A percentile compares a stretch with the other conserved stretches of the same genome.
phyloP scores from a whole-genome alignment of 2,329 filamentous ascomycete species.

The Cercospora sesami region DNA sequence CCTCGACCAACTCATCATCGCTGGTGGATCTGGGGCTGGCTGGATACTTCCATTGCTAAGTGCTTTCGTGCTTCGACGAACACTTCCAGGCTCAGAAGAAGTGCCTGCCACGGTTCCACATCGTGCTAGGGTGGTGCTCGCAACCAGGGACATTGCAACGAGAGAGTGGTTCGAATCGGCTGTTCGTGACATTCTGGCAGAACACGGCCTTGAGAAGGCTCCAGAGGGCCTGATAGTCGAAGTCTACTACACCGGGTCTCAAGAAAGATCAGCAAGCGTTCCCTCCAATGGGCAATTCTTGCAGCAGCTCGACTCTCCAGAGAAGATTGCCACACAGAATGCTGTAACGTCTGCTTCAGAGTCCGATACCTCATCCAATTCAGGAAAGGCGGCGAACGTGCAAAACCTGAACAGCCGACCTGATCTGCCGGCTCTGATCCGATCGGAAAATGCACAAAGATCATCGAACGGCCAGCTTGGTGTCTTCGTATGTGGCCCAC shows the following conservation, averaged over 20 bases:
- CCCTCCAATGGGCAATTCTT: not conserved
- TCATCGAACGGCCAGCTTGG: conserved; percentile 27
- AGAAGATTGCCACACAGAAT: conserved; percentile 1
- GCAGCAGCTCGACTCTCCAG: conserved; percentile 16
- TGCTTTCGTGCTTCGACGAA: conserved; percentile 30
- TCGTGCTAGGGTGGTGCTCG: conserved; percentile 32
- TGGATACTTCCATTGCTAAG: conserved; percentile 54
- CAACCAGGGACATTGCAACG: conserved; percentile 40
- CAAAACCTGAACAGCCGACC: conserved; percentile 35
- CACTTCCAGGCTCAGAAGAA: conserved; percentile 11
- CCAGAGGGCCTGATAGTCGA: conserved; percentile 21
- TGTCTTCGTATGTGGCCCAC: conserved; percentile 49
- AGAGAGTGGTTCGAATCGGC: conserved; percentile 40
- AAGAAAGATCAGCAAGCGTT: not conserved
- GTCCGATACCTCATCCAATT: conserved; percentile 19
- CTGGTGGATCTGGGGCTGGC: conserved; percentile 58
- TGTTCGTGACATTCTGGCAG: conserved; percentile 35
- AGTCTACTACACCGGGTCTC: conserved; percentile 24
- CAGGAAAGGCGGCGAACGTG: not conserved
- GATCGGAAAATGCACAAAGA: conserved; percentile 26
- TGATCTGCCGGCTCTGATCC: conserved; percentile 35
- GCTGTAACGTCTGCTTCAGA: conserved; percentile 12
- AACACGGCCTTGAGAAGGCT: conserved; percentile 21
- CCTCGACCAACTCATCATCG: conserved; percentile 51
- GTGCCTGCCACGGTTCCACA: not conserved